These are phyloP conservation scores for Pelargonium hybrid DNA, from an alignment of 441 rosid species.

Conservation along the genomic window DNA sequence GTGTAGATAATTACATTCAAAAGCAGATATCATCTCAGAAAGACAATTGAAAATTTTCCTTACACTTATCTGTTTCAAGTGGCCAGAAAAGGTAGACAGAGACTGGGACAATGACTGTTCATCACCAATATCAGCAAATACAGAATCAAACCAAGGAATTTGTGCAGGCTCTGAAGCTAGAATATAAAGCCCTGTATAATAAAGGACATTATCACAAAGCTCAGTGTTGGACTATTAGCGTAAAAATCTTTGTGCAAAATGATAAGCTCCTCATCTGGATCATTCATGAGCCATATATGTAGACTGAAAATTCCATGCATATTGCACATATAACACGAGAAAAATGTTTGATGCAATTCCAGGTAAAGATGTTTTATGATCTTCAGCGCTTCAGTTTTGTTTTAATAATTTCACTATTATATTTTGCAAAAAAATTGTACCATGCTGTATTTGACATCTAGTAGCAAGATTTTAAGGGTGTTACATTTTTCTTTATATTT, in stretches of 20 bases:
- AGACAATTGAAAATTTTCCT: conserved; percentile 25
- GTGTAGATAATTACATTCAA: conserved; percentile 8
- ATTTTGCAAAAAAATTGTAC: conserved; percentile 1
- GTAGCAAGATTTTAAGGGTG: not conserved
- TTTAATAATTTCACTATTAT: not conserved
- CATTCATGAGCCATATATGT: not conserved
- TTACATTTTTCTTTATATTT: not conserved
- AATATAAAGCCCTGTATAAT: conserved; percentile 67
- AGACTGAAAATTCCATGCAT: not conserved
- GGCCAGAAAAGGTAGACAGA: conserved; percentile 92
- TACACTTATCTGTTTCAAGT: conserved; percentile 81
- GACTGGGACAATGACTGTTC: conserved; percentile 89
- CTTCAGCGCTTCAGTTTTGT: not conserved
- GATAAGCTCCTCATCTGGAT: not conserved
- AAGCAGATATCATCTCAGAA: conserved; percentile 2
- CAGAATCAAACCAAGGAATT: conserved; percentile 84
- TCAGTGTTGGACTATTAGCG: not conserved
- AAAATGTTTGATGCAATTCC: not conserved
- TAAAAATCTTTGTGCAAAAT: not conserved
- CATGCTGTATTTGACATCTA: not conserved
- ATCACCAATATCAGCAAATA: conserved; percentile 93
- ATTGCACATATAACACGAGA: not conserved
- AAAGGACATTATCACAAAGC: conserved; percentile 13
- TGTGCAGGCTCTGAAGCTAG: conserved; percentile 74
- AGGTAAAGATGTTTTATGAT: not conserved